Evolutionary conservation across 2,329 filamentous ascomycete genomes (phyloP), one percentile per base, ranked within the genome.

Genomic region (Purpureocillium lavendulum): DNA sequence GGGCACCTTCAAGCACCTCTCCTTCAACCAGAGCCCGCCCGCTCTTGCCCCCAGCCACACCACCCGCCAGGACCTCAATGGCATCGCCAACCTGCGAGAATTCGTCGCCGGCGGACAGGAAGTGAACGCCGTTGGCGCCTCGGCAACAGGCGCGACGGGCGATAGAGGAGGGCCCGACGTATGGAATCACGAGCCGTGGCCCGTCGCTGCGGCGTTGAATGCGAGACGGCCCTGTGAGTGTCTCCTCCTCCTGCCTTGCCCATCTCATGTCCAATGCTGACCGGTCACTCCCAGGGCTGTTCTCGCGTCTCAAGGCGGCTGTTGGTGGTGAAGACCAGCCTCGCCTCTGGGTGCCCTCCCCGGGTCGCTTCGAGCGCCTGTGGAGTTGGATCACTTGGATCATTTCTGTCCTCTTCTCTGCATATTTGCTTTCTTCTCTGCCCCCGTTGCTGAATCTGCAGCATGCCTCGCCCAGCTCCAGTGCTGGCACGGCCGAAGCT

Each of bases 61-160:
- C 18, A 75, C 72, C 31, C 60, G 71, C 48, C 65, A 74, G 59
- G 72, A 76, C 51, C 59, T 75, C 42, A 75, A 75, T 45, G 72
- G 72, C 45, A 70, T 71, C 45, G 60, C 68, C 47, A 76, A 76
- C 54, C 55, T 66, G 15, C 66, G 71, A 16, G 63, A 67, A 49
- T 60, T 62, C 43, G 57, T 65, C 21, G 55, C 60, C 30, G 55
- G 60, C 43, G 49, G 49, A 36, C 54, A 61, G 48, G 58, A 62
- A 40, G 55, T 53, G 40, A 54, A 48, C 32, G 53, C 49, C 12
- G 55, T 50, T n/a, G 54, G 52, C 15, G 50, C 46, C 31, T 43
- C 45, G 7, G 6, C 11, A 6, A 14, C 13, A 6, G 51, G 50
- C 8, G 40, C 47, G 7, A 26, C 44, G 28, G 16, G 48, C 10